Base-by-base conservation (phyloP, 1,139 yeast genomes). In the Magnusiomyces ingens region DNA sequence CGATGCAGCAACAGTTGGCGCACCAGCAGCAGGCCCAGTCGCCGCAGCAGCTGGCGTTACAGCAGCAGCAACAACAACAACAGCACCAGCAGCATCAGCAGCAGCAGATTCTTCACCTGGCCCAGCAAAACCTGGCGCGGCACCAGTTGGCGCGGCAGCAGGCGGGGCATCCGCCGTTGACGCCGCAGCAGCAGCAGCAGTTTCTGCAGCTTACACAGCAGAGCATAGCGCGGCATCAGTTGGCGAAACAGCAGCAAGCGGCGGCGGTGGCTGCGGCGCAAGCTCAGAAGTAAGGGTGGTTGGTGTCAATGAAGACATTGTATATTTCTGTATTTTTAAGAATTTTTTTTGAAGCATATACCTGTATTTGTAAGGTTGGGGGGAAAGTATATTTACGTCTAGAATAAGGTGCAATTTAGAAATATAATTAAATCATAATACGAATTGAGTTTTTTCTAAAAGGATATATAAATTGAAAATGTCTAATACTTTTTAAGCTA, bases 401-500 rank as follows among this genome's bases (percentile, higher is more conserved):
- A n/a, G n/a, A n/a, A n/a, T n/a, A n/a, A n/a, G n/a, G n/a, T n/a
- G n/a, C n/a, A n/a, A n/a, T n/a, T n/a, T n/a, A n/a, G n/a, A 26
- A 26, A 26, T 26, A 26, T 26, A 26, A 26, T 26, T 26, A 8
- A 26, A 26, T 5, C 8, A 26, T 26, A 26, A n/a, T n/a, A n/a
- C n/a, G n/a, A n/a, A n/a, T n/a, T n/a, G n/a, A n/a, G n/a, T n/a
- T 26, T 5, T 26, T 5, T 26, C 4, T 26, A 26, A 5, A 26
- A 5, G 8, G 4, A 26, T 26, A 26, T 26, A 26, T 26, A 26
- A 5, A 26, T 26, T 26, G 45, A 52, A 38, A 37, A 81, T 80
- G 62, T 80, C 79, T 59, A 79, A 81, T 54, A n/a, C n/a, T n/a
- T n/a, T n/a, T 86, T 85, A 1, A 26, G 8, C 8, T 26, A 26